Base-by-base conservation (phyloP, 345 rosid genomes). In the Arabidopsis suecica region DNA sequence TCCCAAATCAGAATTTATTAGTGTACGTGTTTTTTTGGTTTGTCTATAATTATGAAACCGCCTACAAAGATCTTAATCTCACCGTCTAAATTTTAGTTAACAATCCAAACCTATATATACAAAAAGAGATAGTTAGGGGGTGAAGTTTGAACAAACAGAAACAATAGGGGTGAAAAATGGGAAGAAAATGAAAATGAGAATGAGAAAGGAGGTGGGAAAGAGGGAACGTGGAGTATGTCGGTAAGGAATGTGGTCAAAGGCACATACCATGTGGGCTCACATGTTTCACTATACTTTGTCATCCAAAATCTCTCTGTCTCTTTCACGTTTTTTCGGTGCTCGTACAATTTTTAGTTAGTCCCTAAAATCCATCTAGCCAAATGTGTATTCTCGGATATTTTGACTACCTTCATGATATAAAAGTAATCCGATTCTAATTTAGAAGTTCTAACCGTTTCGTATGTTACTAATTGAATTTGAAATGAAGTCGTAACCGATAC, bases 251-350 rank as follows among this genome's bases (percentile, higher is more conserved):
- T 59, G 58, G 73, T 78, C 77, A 78, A 72, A 72, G 73, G 73
- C 77, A 72, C 77, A 78, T 40, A 37, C 77, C 81, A 78, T 78
- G 81, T 72, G 81, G 73, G 73, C 69, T 72, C 81, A 78, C 81
- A 78, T 78, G 81, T 77, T 69, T 40, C 74, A 75, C 56, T 45
- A 54, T 16, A 16, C 68, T 76, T 68, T 60, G 22, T 61, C 68
- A 61, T 50, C 37, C 37, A 22, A 32, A 54, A 61, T 23, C 72
- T 14, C 40, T 40, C 50, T 58, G 44, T 66, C 45, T 22, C 28
- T 18, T 41, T 59, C 74, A 75, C 64, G 61, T 53, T 76, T 61
- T 69, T 61, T 69, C 79, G 79, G 79, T 76, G 79, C 63, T 48
- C 9, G 41, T 37, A 6, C 59, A 50, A 0, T 13, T 11, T 4